Evolutionary conservation across 106 monocot species (phyloP).

Genomic region (Dactylorhiza incarnata): DNA sequence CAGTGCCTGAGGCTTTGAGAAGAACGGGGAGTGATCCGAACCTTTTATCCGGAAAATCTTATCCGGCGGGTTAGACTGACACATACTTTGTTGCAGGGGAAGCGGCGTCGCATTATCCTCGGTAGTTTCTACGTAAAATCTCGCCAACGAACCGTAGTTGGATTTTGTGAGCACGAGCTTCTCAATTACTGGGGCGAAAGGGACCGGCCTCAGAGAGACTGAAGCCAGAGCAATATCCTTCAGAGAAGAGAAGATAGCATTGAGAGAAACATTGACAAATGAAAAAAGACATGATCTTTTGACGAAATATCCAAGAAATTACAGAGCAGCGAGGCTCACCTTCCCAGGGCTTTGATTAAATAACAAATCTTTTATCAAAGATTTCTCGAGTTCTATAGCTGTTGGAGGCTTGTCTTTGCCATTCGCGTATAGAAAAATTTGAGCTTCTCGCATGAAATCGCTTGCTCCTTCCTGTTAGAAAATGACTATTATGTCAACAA

Average conservation of each 20-base stretch:
- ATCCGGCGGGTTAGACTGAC: constrained; percentile 45
- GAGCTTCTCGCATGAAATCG: constrained; percentile 58
- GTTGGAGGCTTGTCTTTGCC: constrained; percentile 75
- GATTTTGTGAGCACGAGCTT: constrained; percentile 54
- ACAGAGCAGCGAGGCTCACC: constrained; percentile 21
- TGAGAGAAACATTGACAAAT: background rate
- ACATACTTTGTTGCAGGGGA: constrained; percentile 64
- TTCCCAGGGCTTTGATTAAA: constrained; percentile 89
- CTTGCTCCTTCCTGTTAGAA: constrained; percentile 41
- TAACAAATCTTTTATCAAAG: constrained; percentile 54
- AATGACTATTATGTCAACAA: too few relatives aligned
- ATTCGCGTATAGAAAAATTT: constrained; percentile 71
- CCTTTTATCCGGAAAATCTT: constrained; percentile 73
- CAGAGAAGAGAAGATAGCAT: background rate
- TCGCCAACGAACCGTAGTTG: constrained; percentile 64
- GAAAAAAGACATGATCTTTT: too few relatives aligned
- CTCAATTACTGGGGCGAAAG: constrained; percentile 80
- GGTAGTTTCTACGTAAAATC: constrained; percentile 69
- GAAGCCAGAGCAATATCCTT: constrained; percentile 87
- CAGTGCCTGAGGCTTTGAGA: constrained; percentile 85
- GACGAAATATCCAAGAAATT: too few relatives aligned
- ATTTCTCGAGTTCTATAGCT: constrained; percentile 77
- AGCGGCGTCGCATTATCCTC: constrained; percentile 74
- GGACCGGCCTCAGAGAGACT: constrained; percentile 80
- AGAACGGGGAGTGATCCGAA: constrained; percentile 91